Percentiles rank a stretch among this genome's conserved stretches.
phyloP scores from a whole-genome alignment of 1,139 yeast species.

The Suhomyces anneliseae region DNA sequence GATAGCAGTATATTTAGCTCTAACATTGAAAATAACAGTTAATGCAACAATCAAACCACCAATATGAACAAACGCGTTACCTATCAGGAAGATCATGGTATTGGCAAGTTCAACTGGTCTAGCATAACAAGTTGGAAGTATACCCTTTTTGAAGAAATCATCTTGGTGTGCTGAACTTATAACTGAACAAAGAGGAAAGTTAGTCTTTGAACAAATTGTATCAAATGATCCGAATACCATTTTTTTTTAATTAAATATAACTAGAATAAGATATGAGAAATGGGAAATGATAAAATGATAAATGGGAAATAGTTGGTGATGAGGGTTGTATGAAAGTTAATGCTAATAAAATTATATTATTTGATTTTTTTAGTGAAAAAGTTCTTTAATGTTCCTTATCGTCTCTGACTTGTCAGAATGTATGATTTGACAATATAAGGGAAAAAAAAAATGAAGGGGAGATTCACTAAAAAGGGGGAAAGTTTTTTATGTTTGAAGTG shows the following conservation, averaged over 20 bases:
- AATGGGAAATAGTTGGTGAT: no score
- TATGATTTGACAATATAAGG: no score
- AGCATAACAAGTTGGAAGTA: slow-evolving; percentile 78
- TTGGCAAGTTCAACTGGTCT: slow-evolving; percentile 85
- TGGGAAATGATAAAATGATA: no score
- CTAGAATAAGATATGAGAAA: no score
- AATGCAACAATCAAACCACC: slow-evolving; percentile 65
- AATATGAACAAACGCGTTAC: slow-evolving; percentile 82
- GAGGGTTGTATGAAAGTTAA: no score
- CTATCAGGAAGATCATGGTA: slow-evolving; percentile 88
- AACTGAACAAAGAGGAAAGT: slow-evolving; percentile 78
- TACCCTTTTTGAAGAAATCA: slow-evolving; percentile 48
- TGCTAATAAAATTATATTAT: no score
- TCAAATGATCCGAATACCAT: slow-evolving; percentile 73
- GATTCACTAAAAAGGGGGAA: no score
- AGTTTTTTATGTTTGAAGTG: no score
- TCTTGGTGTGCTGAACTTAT: slow-evolving; percentile 41
- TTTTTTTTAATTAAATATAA: slow-evolving; percentile 10
- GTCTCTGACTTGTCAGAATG: no score
- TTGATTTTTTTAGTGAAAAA: no score
- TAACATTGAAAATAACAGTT: slow-evolving; percentile 74
- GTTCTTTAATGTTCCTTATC: no score
- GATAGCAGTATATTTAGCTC: slow-evolving; percentile 88
- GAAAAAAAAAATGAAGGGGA: no score
- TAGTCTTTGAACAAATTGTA: slow-evolving; percentile 62